Evolutionary conservation across 306 rosid genomes (phyloP).

Genomic region (Albizia julibrissin): DNA sequence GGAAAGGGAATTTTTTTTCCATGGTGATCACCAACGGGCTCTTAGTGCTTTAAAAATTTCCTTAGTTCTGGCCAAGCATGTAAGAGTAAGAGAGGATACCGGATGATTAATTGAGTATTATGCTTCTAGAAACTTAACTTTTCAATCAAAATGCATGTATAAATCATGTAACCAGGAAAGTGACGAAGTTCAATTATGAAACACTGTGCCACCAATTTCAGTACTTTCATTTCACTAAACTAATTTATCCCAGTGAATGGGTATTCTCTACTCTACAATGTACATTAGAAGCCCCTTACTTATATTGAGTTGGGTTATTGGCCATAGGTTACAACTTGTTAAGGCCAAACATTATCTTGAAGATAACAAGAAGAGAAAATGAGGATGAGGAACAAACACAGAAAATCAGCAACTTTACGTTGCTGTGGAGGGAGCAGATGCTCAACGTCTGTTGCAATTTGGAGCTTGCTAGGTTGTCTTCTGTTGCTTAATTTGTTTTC

Average conservation of each 20-base stretch:
- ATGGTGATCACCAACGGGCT: not conserved
- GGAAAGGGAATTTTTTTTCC: not conserved
- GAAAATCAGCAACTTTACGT: slow-evolving; percentile 73
- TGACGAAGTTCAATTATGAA: not conserved
- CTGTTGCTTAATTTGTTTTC: slow-evolving; percentile 65
- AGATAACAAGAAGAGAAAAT: slow-evolving; percentile 71
- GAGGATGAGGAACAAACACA: slow-evolving; percentile 83
- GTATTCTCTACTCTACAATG: not conserved
- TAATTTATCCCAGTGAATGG: slow-evolving; percentile 3
- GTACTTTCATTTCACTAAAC: not conserved
- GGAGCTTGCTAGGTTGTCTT: slow-evolving; percentile 85
- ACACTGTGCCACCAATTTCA: slow-evolving; percentile 14
- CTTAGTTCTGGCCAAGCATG: slow-evolving; percentile 1
- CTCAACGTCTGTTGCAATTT: slow-evolving; percentile 49
- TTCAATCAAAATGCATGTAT: not conserved
- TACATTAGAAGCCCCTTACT: slow-evolving; percentile 38
- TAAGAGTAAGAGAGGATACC: not conserved
- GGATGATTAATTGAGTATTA: not conserved
- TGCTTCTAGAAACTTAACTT: slow-evolving; percentile 7
- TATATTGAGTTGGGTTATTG: slow-evolving; percentile 43
- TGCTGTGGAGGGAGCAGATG: slow-evolving; percentile 86
- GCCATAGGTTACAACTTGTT: slow-evolving; percentile 69
- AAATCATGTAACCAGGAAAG: slow-evolving; percentile 14
- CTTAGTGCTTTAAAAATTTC: slow-evolving; percentile 21
- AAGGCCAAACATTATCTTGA: slow-evolving; percentile 71